Percentiles rank a stretch among this genome's conserved stretches.
phyloP scores from a whole-genome alignment of 495 filamentous ascomycete species.

The Niebla homalea region DNA sequence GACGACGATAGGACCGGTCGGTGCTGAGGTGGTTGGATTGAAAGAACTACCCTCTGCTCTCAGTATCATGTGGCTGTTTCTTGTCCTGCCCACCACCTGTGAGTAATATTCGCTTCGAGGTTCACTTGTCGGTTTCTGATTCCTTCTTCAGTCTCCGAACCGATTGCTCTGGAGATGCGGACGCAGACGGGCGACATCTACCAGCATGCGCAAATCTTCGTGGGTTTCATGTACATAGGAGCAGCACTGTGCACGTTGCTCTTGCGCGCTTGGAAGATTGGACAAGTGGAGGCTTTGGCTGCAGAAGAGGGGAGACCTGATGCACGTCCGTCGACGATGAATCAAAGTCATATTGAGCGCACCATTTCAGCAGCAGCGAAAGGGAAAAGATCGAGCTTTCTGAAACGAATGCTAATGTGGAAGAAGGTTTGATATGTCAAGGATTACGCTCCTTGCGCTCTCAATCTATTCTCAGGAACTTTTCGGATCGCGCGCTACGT shows the following conservation, averaged over 20 bases:
- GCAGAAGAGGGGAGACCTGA: conserved; percentile 6
- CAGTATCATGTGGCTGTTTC: conserved; percentile 61
- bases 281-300: conserved; percentile 11
- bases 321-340: neutral
- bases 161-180: conserved; percentile 49
- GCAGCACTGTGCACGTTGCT: conserved; percentile 39
- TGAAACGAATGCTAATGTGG: conserved; percentile 10
- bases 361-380: neutral
- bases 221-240: conserved; percentile 45
- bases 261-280: conserved; percentile 26
- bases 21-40: conserved; percentile 66
- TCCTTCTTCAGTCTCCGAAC: conserved; percentile 39
- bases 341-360: neutral
- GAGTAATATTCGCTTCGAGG: conserved; percentile 8
- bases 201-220: conserved; percentile 48
- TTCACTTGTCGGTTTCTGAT: conserved; percentile 1
- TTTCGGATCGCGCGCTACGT: too few relatives aligned
- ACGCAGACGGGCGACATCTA: conserved; percentile 33
- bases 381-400: conserved; percentile 3
- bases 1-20: conserved; percentile 57
- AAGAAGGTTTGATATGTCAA: conserved; percentile 13
- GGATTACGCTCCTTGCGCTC: too few relatives aligned
- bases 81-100: conserved; percentile 58
- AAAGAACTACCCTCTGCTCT: conserved; percentile 56
- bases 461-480: too few relatives aligned